A percentile compares a stretch with the other conserved stretches of the same genome.
phyloP scores from a whole-genome alignment of 1,284 basidiomycete genomes.

The Anthracocystis setariae region DNA sequence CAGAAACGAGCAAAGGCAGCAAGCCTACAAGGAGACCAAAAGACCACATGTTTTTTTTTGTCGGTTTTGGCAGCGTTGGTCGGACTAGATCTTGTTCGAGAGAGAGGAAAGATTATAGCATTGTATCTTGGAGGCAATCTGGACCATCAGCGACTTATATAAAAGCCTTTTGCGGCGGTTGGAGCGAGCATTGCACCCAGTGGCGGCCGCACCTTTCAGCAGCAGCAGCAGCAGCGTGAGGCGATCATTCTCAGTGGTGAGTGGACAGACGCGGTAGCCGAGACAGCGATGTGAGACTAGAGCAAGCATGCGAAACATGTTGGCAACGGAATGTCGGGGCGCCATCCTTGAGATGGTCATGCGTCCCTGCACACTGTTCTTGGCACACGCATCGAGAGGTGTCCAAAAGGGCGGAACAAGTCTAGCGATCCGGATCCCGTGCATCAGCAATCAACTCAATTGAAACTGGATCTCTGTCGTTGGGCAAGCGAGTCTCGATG shows the following conservation, averaged over 20 bases:
- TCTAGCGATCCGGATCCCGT: not conserved
- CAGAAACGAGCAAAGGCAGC: slow-evolving; percentile 14
- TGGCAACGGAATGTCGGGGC: not conserved
- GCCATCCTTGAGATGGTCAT: not conserved
- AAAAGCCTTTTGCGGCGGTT: no score
- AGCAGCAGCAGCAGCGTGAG: no score
- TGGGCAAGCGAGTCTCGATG: not conserved
- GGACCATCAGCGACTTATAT: no score
- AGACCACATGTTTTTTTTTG: slow-evolving; percentile 8
- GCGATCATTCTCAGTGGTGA: no score
- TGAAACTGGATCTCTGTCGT: not conserved
- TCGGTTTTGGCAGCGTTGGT: no score
- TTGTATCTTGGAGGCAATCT: no score
- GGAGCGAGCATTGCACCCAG: no score
- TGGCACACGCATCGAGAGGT: slow-evolving; percentile 6
- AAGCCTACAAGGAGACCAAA: slow-evolving; percentile 6
- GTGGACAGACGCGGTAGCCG: no score
- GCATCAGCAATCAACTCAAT: not conserved
- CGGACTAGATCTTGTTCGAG: no score
- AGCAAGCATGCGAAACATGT: not conserved
- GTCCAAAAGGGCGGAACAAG: not conserved
- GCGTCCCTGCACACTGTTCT: not conserved
- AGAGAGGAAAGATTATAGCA: no score
- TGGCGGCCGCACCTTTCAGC: no score
- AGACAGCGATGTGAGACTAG: not conserved